Base-by-base conservation (phyloP, 108 stramenopile species). In the Cyclostephanos invisitatus region DNA sequence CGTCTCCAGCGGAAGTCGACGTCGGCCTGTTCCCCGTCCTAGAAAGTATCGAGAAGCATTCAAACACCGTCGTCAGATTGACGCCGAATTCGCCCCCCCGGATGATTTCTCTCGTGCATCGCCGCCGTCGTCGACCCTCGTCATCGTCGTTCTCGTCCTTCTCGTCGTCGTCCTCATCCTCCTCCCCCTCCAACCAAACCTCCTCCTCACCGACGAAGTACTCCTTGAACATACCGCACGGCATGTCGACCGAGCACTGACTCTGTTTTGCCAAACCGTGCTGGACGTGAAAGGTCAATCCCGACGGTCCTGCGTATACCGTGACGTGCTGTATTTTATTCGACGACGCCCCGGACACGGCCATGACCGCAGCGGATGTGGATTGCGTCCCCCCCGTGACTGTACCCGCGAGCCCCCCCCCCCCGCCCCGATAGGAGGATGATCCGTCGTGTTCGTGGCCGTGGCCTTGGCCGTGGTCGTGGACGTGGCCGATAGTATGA, bases 161-260 rank as follows among this genome's bases (percentile, higher is more conserved):
- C 7, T 11, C 40, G 40, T 40, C 40, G 11, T 15, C 65, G 53
- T 48, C 47, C 1, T 72, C 69, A 4, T 56, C 70, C 62, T 73
- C 71, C 20, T 47, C 49, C 38, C 72, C 76, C 57, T 75, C 80
- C 62, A 77, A 38, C 68, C 74, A 73, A 22, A 84, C 79, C 70
- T 68, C 75, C 64, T 84, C 74, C 68, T 84, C 83, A 2, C 75
- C 77, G 5, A 90, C 86, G 44, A 82, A 74, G 75, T 86, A 90
- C 10, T 86, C 80, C 44, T 81, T 65, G 81, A 87, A 90, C 73
- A 87, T 55, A 21, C 74, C 83, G 49, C 82, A 78, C 18, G 77
- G 86, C 68, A 87, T 69, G 50, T 90, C 89, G 8, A 90, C 84
- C 50, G 67, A 73, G 15, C 86, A 87, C 51, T 87, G 87, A 64